Conservation (phyloP, 441 rosid species). For the Eruca vesicaria region DNA sequence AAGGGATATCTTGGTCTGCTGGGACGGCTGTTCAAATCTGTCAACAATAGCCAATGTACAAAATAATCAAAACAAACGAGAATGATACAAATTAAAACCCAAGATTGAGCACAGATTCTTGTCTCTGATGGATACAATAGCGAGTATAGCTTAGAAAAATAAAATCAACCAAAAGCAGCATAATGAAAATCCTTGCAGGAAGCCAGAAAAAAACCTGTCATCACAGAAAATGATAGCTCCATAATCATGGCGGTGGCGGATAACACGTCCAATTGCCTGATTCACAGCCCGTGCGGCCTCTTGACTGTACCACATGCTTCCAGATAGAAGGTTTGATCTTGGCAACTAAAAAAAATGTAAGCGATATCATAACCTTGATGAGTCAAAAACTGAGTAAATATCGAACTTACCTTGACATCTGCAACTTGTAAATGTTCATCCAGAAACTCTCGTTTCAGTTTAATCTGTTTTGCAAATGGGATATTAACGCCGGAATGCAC, state of each 20-base stretch:
- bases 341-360: slow-evolving; percentile 29
- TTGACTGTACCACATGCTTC: slow-evolving; percentile 90
- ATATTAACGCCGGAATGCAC: slow-evolving; percentile 23
- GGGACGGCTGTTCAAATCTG: slow-evolving; percentile 79
- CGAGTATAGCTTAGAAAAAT: not conserved
- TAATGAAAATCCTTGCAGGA: slow-evolving; percentile 18
- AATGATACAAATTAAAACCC: no score
- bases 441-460: slow-evolving; percentile 87
- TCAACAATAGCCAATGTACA: slow-evolving; percentile 24
- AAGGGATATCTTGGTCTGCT: slow-evolving; percentile 79
- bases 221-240: slow-evolving; percentile 95
- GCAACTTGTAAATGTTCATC: slow-evolving; percentile 53
- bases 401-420: slow-evolving; percentile 53
- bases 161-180: slow-evolving; percentile 13
- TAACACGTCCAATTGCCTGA: slow-evolving; percentile 98
- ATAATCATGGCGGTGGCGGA: slow-evolving; percentile 94
- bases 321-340: slow-evolving; percentile 55
- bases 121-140: slow-evolving; percentile 5
- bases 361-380: slow-evolving; percentile 18
- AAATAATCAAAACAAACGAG: slow-evolving; percentile 8
- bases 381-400: slow-evolving; percentile 19
- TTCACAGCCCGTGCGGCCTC: slow-evolving; percentile 98
- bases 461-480: slow-evolving; percentile 55
- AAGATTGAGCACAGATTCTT: no score
- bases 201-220: slow-evolving; percentile 60